Percentiles rank a stretch among this genome's conserved stretches.
phyloP scores from a whole-genome alignment of 306 rosid genomes.

The Bauhinia variegata region DNA sequence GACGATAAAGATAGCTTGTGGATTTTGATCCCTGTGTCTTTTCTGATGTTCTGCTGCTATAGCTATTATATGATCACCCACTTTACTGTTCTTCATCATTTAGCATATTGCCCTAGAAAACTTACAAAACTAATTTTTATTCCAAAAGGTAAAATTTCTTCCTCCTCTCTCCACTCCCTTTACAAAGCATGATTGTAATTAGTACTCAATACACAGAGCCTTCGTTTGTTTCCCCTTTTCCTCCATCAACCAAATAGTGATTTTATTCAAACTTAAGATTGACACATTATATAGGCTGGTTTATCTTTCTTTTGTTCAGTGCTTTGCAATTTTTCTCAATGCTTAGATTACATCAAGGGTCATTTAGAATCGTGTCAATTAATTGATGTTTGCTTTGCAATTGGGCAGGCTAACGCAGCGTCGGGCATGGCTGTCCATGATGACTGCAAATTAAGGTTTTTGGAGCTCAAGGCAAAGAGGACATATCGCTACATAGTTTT shows the following conservation, averaged over 20 bases:
- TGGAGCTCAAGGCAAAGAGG: slow-evolving; percentile 62
- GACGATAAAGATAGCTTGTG: neutral
- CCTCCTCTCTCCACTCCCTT: neutral
- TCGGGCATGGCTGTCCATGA: slow-evolving; percentile 63
- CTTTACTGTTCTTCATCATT: neutral
- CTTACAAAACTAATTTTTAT: neutral
- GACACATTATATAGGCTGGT: neutral
- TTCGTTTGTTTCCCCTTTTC: neutral
- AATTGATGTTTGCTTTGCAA: neutral
- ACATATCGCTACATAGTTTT: slow-evolving; percentile 56
- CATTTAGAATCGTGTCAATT: neutral
- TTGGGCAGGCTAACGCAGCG: slow-evolving; percentile 56
- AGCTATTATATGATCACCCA: neutral
- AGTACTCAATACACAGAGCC: neutral
- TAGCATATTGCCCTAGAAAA: neutral
- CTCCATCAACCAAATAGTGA: neutral
- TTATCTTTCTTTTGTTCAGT: neutral
- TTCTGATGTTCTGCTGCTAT: too few species aligned
- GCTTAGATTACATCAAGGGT: neutral
- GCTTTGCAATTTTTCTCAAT: neutral
- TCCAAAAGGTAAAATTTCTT: neutral
- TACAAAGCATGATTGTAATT: neutral
- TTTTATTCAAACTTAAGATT: neutral
- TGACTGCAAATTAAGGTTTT: slow-evolving; percentile 58
- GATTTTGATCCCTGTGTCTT: neutral